Base-by-base conservation (phyloP, 2,329 filamentous ascomycete species). In the Monosporascus sp. region DNA sequence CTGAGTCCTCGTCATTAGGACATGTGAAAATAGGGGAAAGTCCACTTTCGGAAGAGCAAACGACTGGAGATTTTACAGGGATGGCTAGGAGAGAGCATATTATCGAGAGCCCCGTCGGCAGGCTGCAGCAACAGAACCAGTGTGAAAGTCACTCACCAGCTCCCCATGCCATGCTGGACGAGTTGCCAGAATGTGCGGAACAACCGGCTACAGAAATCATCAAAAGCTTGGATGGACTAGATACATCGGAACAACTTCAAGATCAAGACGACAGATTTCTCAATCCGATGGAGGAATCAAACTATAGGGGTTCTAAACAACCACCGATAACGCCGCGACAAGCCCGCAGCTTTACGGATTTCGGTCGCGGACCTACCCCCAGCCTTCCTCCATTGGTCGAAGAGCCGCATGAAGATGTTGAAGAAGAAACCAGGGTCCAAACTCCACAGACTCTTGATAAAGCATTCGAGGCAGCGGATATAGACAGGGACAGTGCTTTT, bases 301-400 rank as follows among this genome's bases (percentile, higher is more conserved):
- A 64, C 53, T 70, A 72, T 11, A 18, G 5, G 48, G n/a, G 14
- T 27, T 7, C 25, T 27, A 22, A 25, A 31, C 37, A 27, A 44
- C 49, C 60, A 62, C 61, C 49, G 54, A 58, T 55, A 38, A 56
- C 62, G 42, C 57, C 57, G 15, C 56, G 57, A 31, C 54, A 51
- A 37, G 57, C 55, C 15, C 62, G 58, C 54, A 57, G 67, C 47
- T 62, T 70, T 17, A 59, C 68, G 25, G 76, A 75, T 42, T 71
- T 74, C 52, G 69, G 71, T 52, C 71, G 73, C 47, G 74, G 72
- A 3, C 69, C 74, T 20, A 68, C 72, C 6, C 71, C 73, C 51
- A 68, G 68, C n/a, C 64, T 84, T 47, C 71, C 80, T 4, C 75
- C 78, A 0, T 80, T 84, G 4, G 71, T 73, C 58, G 80, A 77